A percentile compares a stretch with the other conserved stretches of the same genome.
phyloP scores from a whole-genome alignment of 1,139 yeast genomes.

The Blastobotrys aristatus region DNA sequence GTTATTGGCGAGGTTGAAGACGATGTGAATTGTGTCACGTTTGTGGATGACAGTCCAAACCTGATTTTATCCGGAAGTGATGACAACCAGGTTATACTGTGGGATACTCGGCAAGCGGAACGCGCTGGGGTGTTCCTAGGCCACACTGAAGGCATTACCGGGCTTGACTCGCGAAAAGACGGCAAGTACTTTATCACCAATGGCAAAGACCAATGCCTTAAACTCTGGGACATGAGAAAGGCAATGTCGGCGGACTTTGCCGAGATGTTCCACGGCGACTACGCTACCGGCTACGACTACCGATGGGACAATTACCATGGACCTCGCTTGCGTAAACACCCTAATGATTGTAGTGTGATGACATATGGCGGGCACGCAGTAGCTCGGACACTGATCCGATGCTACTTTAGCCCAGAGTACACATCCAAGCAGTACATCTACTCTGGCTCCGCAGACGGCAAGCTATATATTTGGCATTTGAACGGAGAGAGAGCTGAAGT shows the following conservation, averaged over 20 bases:
- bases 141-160: constrained; percentile 54
- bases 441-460: constrained; percentile 33
- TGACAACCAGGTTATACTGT: constrained; percentile 73
- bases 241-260: constrained; percentile 19
- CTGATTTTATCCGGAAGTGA: constrained; percentile 76
- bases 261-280: constrained; percentile 10
- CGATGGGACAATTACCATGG: constrained; percentile 27
- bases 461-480: constrained; percentile 31
- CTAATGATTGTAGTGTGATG: constrained; percentile 30
- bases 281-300: constrained; percentile 28
- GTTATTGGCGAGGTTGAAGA: constrained; percentile 16
- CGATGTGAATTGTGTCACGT: constrained; percentile 13
- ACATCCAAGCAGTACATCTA: constrained; percentile 31
- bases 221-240: constrained; percentile 33
- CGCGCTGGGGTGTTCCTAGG: constrained; percentile 62
- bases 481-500: constrained; percentile 28
- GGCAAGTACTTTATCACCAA: constrained; percentile 31
- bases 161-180: constrained; percentile 28
- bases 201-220: constrained; percentile 33
- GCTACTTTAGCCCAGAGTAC: constrained; percentile 31
- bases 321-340: constrained; percentile 19
- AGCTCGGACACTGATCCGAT: constrained; percentile 31
- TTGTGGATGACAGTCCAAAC: constrained; percentile 42
- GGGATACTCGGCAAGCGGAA: constrained; percentile 60
- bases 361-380: constrained; percentile 34